These are phyloP conservation scores for Leucoagaricus sp. DNA, from an alignment of 1,284 basidiomycete species.

Conservation along the genomic window DNA sequence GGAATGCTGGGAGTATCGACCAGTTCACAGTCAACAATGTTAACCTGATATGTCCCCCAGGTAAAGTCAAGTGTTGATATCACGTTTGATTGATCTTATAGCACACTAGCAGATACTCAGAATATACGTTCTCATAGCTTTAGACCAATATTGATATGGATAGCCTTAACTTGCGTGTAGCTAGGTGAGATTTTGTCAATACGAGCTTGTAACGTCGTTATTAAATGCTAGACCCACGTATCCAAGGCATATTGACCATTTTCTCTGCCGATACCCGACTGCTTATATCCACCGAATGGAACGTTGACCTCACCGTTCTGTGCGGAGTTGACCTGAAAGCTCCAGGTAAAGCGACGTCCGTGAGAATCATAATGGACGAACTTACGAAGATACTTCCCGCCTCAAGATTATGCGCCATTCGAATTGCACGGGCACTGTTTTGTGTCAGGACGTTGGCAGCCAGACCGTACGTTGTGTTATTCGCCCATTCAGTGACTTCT, in stretches of 20 bases:
- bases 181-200: background rate
- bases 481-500: conserved; percentile 79
- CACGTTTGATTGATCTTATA: no score
- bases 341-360: conserved; percentile 17
- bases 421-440: conserved; percentile 75
- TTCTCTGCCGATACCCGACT: conserved; percentile 74
- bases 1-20: no score
- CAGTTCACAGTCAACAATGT: no score
- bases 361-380: background rate
- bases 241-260: conserved; percentile 72
- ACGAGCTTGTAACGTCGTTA: background rate
- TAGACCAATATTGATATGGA: background rate
- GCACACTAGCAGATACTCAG: no score
- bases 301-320: conserved; percentile 64
- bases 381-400: conserved; percentile 59
- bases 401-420: conserved; percentile 75
- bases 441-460: conserved; percentile 84
- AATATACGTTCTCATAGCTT: background rate
- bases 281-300: conserved; percentile 85
- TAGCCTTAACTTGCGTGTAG: background rate
- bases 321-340: conserved; percentile 79
- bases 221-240: conserved; percentile 52
- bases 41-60: no score
- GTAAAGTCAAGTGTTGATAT: no score
- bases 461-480: conserved; percentile 87